Evolutionary conservation across 169 alveolate species (phyloP), one percentile per base, ranked within the genome.

Genomic region (Cyclospora cayetanensis): DNA sequence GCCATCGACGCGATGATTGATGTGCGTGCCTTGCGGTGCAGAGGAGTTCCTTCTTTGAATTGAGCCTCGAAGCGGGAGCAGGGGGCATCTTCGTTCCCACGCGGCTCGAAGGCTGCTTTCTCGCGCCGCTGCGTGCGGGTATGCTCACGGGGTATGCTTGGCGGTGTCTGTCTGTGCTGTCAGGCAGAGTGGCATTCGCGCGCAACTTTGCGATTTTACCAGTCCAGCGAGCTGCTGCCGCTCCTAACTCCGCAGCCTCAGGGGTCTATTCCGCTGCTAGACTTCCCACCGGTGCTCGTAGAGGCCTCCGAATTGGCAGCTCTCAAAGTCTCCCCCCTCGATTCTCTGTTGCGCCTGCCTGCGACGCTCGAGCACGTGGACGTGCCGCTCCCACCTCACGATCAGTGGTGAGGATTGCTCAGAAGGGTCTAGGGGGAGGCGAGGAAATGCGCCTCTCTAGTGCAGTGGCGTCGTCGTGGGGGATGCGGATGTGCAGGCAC

Each of bases 151-250:
- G n/a, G n/a, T n/a, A n/a, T n/a, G n/a, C n/a, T 65, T 65, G n/a
- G 31, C 43, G 77, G 77, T 65, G n/a, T 65, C n/a, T 15, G 70
- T 15, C 43, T 80, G 1, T 72, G 60, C 18, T 12, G 27, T n/a
- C 31, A 80, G 90, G 90, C 31, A 1, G 52, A 31, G 74, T 80
- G 90, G 90, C 63, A 53, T 18, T 80, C 90, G 68, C 63, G 63
- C 43, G 41, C 90, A 29, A 80, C 90, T 9, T 31, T 80, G 31
- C 90, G 90, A 4, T 80, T 80, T 35, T 80, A 52, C 70, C 90
- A 80, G 70, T 80, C 90, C 34, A 37, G 43, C 1, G 90, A 80
- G 27, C 34, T 80, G 53, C 39, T 11, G 60, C 90, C 90, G 18
- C 90, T 80, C 39, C 76, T 80, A 55, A 22, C 18, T 4, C 76